Base-by-base conservation (phyloP, 106 monocot species). In the Dioscorea zingiberensis region DNA sequence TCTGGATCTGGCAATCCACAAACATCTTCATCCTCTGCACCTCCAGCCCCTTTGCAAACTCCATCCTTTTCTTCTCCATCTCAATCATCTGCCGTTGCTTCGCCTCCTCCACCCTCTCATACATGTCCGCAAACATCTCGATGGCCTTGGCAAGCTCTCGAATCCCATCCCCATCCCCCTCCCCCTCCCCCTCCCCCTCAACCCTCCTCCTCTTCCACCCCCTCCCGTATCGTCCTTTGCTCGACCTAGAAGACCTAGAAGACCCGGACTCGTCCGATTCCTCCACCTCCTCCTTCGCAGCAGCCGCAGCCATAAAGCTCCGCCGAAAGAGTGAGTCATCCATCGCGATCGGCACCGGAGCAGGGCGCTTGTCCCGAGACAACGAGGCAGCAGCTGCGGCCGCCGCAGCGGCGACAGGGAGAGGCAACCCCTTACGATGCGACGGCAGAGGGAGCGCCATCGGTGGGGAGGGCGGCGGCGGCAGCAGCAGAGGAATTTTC, bases 51-150 rank as follows among this genome's bases (percentile, higher is more conserved):
- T 72, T 72, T 32, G 27, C 63, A 54, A 72, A 72, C 44, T 72
- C 72, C 63, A 72, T 63, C 54, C 55, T 19, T 63, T 63, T 47
- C 54, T 64, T 72, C 63, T 72, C 72, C 26, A 62, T 14, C 48
- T 71, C 71, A 45, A 71, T 62, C 71, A 71, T 60, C 61, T 71
- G 71, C 71, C 17, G 47, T 16, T 62, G 71, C 71, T 71, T 71
- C 13, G 48, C 61, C 21, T 32, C 54, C 72, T 72, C 72, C 15
- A 63, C 72, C 22, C 63, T 54, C 30, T 72, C 54, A 19, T 72
- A 72, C 6, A 55, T 55, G 54, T 72, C 72, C 1, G 32, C 72
- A 55, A 72, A 64, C 53, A 54, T 63, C 53, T 48, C 25, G 8
- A 72, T 55, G 3, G 72, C 63, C 13, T 32, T 18, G 2, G 72